phyloP scores from a whole-genome alignment of 768 basidiomycete species.

The Plicaturopsis crispa region DNA sequence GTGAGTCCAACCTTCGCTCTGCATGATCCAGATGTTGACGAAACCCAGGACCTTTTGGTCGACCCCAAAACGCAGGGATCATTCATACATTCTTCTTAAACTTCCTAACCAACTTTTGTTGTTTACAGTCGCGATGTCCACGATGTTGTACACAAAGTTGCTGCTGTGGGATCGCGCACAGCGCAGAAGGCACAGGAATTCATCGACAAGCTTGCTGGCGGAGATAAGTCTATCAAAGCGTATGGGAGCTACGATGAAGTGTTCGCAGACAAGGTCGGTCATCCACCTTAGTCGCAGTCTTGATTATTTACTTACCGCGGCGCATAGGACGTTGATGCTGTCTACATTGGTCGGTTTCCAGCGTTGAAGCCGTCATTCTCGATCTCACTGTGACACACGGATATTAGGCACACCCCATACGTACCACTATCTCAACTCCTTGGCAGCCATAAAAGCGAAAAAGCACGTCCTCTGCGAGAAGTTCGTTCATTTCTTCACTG shows the following conservation, averaged over 20 bases:
- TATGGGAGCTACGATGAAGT: constrained; percentile 73
- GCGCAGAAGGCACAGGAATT: constrained; percentile 65
- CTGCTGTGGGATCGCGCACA: constrained; percentile 73
- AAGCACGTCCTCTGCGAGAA: constrained; percentile 91
- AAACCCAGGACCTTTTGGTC: constrained; percentile 57
- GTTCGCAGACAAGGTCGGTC: constrained; percentile 57
- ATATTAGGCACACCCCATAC: constrained; percentile 77
- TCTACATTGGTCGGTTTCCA: constrained; percentile 57
- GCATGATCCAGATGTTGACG: too few relatives aligned
- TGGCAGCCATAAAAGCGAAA: constrained; percentile 67
- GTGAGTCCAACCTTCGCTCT: too few relatives aligned
- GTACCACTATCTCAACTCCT: constrained; percentile 70
- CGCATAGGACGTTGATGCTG: constrained; percentile 58
- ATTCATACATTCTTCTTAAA: constrained; percentile 10
- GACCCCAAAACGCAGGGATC: constrained; percentile 69
- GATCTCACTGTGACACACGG: neutral
- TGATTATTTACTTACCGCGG: constrained; percentile 5
- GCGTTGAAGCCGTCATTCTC: neutral
- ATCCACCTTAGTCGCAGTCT: neutral
- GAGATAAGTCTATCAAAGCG: constrained; percentile 49
- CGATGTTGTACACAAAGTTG: constrained; percentile 62
- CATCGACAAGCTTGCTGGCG: constrained; percentile 42
- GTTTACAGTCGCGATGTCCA: constrained; percentile 56
- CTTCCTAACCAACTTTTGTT: neutral
- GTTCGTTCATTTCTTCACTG: too few relatives aligned